Percentiles rank a stretch among this genome's conserved stretches.
Evolutionary conservation across 106 monocot genomes (phyloP).

Genomic region (Agapanthus africanus): DNA sequence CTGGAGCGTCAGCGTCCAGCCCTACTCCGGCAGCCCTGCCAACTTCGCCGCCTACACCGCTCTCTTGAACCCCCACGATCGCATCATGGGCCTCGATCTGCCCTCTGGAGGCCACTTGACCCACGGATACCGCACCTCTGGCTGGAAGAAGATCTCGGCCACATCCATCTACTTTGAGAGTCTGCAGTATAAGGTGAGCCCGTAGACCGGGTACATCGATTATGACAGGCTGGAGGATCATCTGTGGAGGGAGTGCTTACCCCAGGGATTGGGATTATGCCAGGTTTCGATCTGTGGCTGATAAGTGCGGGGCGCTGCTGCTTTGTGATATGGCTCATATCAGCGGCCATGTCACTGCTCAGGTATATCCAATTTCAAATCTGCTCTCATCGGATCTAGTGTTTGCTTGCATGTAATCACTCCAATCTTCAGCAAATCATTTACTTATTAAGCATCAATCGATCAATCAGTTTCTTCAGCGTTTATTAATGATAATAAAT

Average conservation of each 20-base stretch:
- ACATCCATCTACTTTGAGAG: slow-evolving; percentile 78
- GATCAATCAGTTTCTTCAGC: too few relatives aligned
- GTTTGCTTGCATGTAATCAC: too few relatives aligned
- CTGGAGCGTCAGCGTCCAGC: slow-evolving; percentile 68
- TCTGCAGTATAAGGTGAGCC: slow-evolving; percentile 61
- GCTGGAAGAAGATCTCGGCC: slow-evolving; percentile 67
- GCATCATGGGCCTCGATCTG: slow-evolving; percentile 58
- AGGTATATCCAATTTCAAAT: slow-evolving; percentile 40
- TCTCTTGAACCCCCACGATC: slow-evolving; percentile 52
- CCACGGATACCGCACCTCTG: slow-evolving; percentile 46
- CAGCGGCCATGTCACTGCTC: slow-evolving; percentile 64
- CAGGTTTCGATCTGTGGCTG: too few relatives aligned
- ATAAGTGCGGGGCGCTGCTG: slow-evolving; percentile 50
- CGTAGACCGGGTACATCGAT: slow-evolving; percentile 44
- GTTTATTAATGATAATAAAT: too few relatives aligned
- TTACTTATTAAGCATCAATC: too few relatives aligned
- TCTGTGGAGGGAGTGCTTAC: slow-evolving; percentile 66
- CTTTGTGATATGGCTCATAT: slow-evolving; percentile 75
- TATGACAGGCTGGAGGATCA: slow-evolving; percentile 69
- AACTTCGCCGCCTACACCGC: too few relatives aligned
- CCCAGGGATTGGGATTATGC: too few relatives aligned
- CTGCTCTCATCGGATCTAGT: too few relatives aligned
- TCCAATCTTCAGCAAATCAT: too few relatives aligned
- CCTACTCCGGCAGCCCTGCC: slow-evolving; percentile 40
- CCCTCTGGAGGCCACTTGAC: slow-evolving; percentile 62